phyloP scores from a whole-genome alignment of 305 asterid species.

The Nicotiana rustica region DNA sequence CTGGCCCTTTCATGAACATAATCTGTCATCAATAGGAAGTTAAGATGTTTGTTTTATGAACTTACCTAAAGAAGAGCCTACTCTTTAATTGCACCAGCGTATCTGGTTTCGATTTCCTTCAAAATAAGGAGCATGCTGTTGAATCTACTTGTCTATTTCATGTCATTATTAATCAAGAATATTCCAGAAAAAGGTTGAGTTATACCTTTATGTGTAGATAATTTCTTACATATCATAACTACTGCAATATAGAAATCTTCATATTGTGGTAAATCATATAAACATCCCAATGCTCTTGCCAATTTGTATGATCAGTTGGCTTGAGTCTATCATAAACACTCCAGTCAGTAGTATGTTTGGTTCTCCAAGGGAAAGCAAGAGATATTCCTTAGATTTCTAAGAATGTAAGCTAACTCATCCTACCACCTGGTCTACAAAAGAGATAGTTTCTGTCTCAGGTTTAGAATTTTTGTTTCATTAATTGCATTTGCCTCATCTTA shows the following conservation, averaged over 20 bases:
- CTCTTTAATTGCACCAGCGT: neutral
- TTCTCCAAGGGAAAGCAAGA: neutral
- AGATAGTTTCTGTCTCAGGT: neutral
- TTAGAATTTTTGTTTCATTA: neutral
- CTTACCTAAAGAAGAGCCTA: neutral
- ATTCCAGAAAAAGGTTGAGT: neutral
- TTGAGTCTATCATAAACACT: neutral
- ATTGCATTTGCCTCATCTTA: slow-evolving; percentile 17
- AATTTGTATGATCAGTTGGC: slow-evolving; percentile 12
- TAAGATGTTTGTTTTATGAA: neutral
- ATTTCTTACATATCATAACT: neutral
- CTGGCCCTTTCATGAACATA: neutral
- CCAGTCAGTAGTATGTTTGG: neutral
- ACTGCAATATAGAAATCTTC: slow-evolving; percentile 1
- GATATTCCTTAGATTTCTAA: slow-evolving; percentile 13
- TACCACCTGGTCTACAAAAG: neutral
- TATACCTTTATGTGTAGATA: neutral
- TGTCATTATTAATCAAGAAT: neutral
- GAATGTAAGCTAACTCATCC: neutral
- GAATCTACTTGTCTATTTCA: slow-evolving; percentile 14
- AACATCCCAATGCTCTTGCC: neutral
- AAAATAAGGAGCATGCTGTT: neutral
- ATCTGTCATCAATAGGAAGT: slow-evolving; percentile 11
- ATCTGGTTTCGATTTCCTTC: neutral
- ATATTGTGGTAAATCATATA: neutral